phyloP scores from a whole-genome alignment of 202 grass and related monocot species.

The Setaria viridis region DNA sequence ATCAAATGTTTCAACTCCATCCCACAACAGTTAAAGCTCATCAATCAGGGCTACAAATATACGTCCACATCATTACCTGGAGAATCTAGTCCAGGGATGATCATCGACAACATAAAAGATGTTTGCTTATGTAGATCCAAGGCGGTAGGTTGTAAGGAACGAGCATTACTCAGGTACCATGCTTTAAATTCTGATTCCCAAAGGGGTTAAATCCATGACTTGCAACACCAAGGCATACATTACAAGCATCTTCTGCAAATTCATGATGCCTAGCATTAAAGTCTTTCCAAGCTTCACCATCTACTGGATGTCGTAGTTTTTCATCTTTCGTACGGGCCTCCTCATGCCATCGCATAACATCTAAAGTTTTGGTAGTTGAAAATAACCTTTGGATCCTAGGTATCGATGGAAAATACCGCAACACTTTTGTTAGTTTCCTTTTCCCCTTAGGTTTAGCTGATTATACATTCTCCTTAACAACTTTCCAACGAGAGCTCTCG shows the following conservation, averaged over 20 bases:
- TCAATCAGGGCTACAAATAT: conserved; percentile 32
- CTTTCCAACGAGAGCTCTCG: too few relatives aligned
- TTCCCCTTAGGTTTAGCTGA: too few relatives aligned
- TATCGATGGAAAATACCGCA: too few relatives aligned
- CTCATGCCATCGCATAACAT: too few relatives aligned
- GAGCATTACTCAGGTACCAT: neutral
- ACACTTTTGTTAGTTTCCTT: too few relatives aligned
- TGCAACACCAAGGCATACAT: neutral
- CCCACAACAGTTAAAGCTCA: neutral
- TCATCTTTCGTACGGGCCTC: too few relatives aligned
- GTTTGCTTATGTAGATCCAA: conserved; percentile 47
- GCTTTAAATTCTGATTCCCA: conserved; percentile 10
- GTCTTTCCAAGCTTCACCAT: too few relatives aligned
- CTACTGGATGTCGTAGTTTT: too few relatives aligned
- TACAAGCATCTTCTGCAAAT: too few relatives aligned
- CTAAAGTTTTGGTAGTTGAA: too few relatives aligned
- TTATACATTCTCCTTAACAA: neutral
- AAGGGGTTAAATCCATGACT: conserved; percentile 40
- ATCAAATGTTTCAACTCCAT: conserved; percentile 1
- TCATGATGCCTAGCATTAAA: too few relatives aligned
- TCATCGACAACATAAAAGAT: conserved; percentile 42
- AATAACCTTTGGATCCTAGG: too few relatives aligned
- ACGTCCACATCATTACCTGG: conserved; percentile 40
- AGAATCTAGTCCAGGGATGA: conserved; percentile 28
- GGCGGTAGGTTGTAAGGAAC: neutral